Conservation (phyloP, 2,329 filamentous ascomycete species). For the Trichoderma cornu-damae region DNA sequence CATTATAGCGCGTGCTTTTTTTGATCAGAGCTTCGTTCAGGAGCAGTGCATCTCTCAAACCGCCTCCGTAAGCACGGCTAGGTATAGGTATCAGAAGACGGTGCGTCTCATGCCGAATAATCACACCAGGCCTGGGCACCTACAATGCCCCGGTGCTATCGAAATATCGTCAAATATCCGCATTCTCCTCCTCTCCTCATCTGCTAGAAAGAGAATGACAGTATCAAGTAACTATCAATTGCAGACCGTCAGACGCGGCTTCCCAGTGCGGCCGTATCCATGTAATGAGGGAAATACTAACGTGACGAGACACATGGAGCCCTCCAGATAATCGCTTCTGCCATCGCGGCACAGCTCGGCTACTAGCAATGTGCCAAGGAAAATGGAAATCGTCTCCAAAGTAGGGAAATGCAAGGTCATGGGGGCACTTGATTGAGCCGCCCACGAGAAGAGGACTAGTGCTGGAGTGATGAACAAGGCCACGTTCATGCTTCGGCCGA, state of each 20-base stretch:
- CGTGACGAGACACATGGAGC: constrained; percentile 14
- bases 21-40: not conserved
- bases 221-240: constrained; percentile 3
- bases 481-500: constrained; percentile 14
- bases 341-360: constrained; percentile 16
- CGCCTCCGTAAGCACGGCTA: not conserved
- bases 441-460: constrained; percentile 15
- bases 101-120: too few relatives aligned
- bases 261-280: not conserved
- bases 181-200: fast-evolving
- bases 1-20: not conserved
- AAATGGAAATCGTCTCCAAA: constrained; percentile 13
- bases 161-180: too few relatives aligned
- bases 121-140: too few relatives aligned
- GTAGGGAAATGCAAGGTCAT: constrained; percentile 15
- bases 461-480: constrained; percentile 12
- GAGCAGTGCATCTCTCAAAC: not conserved
- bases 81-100: too few relatives aligned
- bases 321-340: constrained; percentile 13
- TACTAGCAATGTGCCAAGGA: constrained; percentile 4
- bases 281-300: not conserved
- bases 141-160: not conserved
- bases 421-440: not conserved
- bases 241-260: not conserved
- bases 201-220: constrained; percentile 12